Base-by-base conservation (phyloP, 2,329 filamentous ascomycete species). In the Knoxdaviesia capensis region DNA sequence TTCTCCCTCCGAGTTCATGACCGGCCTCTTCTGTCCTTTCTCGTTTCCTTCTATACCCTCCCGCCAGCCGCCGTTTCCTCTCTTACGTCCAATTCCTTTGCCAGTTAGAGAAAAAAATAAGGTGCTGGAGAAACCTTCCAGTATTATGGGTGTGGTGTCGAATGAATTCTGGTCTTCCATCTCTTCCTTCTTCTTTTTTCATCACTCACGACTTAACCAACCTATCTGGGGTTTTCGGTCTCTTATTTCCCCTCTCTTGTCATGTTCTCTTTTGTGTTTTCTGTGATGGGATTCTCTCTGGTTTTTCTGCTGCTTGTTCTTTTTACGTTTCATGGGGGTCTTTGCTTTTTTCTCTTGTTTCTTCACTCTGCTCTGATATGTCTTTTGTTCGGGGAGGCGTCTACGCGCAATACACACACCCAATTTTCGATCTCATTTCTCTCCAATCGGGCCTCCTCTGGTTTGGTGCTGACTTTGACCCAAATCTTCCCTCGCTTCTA, bases 41-140 rank as follows among this genome's bases (percentile, higher is more conserved):
- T 20, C 20, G 20, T 20, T 20, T 20, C 20, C 20, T 20, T 20
- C 20, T 20, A 20, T 20, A 20, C 20, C 20, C 20, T 20, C 20
- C 20, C 20, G 20, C 20, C 20, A 20, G 20, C 20, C 20, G 20
- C 20, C 20, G 20, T 20, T 20, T 20, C 20, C 20, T 20, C 20
- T 20, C 20, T 20, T 20, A 20, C 20, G 20, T 20, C 20, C 20
- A 20, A 20, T 20, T 20, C 20, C 20, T 20, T 20, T 20, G 20
- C 20, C 20, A 20, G 20, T 20, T 20, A 20, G 20, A 20, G 3
- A 20, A 9, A 8, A 35, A 38, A 38, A 38, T 10, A 38, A 38
- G 10, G 36, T n/a, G 2, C n/a, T 35, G 34, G n/a, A 35, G 34
- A n/a, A 37, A 35, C 10, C 8, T 30, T 48, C 43, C 52, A 20